Evolutionary conservation across 1,284 basidiomycete species (phyloP), one percentile per base, ranked within the genome.

Genomic region (Chalciporus sp.): DNA sequence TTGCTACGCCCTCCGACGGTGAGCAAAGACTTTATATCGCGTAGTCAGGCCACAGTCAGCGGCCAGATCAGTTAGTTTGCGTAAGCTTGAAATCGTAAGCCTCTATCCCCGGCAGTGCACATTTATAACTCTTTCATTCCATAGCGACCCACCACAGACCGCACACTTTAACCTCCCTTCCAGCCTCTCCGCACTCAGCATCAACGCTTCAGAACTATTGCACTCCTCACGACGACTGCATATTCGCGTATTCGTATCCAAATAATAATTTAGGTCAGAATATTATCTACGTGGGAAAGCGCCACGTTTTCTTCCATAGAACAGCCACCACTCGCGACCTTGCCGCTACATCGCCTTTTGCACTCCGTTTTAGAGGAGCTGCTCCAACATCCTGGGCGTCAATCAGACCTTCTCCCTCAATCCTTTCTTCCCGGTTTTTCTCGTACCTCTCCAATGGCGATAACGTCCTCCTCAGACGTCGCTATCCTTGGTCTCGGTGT

Each of bases 401-500:
- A 23, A 23, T 23, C 23, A 23, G 6, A 3, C 28, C 8, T 29
- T 29, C 8, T 8, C 8, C 28, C 28, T 45, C 42, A 14, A 16
- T 19, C 27, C 35, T 33, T 17, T 27, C 45, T 37, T 26, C 44
- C 42, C 20, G 41, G 46, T 44, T 44, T 7, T 35, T 1, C 19
- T 26, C 16, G 5, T 27, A 14, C 14, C 50, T 3, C 45, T 12
- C 42, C 51, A 45, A 73, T 75, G 72, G 61, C 72, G 54, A 57
- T 69, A 52, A 46, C 76, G 14, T 74, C 77, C 31, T 67, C 77
- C 44, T 86, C 88, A 48, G 91, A 94, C 71, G 72, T 87, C 47
- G 67, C 84, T 63, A 78, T 94, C 56, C 81, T 92, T 56, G 76
- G 79, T 46, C 68, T 93, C 39, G 87, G 89, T 52, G 81, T 90